Evolutionary conservation across 305 asterid species (phyloP).

Genomic region (Solanum hybrid): DNA sequence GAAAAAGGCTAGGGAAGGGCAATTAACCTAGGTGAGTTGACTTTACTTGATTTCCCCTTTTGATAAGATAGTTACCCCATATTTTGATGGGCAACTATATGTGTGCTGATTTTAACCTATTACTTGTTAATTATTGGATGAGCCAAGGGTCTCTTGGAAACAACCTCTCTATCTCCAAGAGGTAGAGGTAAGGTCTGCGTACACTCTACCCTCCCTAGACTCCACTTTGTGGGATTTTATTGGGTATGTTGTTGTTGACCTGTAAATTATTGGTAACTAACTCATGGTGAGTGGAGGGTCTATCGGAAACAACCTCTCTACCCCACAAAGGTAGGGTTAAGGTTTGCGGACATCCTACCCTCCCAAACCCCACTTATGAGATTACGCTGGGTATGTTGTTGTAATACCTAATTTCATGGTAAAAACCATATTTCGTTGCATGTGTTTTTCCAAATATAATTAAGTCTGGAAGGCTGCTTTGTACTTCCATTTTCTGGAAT

Average conservation of each 20-base stretch:
- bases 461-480: neutral
- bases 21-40: neutral
- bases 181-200: neutral
- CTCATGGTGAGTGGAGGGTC: neutral
- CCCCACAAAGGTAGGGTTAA: neutral
- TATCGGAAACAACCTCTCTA: neutral
- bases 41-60: neutral
- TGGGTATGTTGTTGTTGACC: neutral
- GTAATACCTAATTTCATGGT: neutral
- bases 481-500: neutral
- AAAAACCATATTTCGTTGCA: neutral
- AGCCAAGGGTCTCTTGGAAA: neutral
- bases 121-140: neutral
- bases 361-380: neutral
- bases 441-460: neutral
- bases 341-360: neutral
- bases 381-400: neutral
- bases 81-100: neutral
- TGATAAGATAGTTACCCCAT: neutral
- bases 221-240: neutral
- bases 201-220: neutral
- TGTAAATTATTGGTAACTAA: neutral
- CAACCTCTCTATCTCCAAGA: neutral
- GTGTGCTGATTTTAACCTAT: neutral
- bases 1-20: neutral